Conservation (phyloP, 495 filamentous ascomycete species). For the Penicillium tannophilum region DNA sequence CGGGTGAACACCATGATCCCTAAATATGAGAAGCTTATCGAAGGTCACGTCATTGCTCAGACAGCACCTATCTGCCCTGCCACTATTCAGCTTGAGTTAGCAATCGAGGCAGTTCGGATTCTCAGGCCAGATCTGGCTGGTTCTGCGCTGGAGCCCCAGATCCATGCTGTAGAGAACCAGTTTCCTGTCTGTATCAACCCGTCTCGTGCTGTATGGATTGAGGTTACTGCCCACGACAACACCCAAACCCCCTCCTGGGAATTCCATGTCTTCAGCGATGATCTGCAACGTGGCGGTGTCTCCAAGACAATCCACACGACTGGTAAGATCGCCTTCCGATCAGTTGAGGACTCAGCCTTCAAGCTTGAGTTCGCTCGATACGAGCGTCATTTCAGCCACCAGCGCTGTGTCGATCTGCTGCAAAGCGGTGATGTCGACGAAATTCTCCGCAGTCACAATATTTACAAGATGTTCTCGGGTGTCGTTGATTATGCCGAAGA, state of each 20-base stretch:
- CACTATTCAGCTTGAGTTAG: slow-evolving; percentile 46
- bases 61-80: slow-evolving; percentile 52
- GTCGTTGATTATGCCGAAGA: slow-evolving; percentile 51
- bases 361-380: slow-evolving; percentile 40
- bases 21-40: background rate
- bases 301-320: background rate
- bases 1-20: background rate
- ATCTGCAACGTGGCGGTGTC: background rate
- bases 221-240: background rate
- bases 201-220: slow-evolving; percentile 31
- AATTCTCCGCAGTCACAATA: slow-evolving; percentile 49
- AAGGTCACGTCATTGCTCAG: slow-evolving; percentile 46
- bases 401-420: slow-evolving; percentile 42
- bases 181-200: background rate
- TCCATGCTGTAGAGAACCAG: background rate
- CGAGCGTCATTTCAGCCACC: slow-evolving; percentile 42
- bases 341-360: background rate
- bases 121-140: slow-evolving; percentile 16
- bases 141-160: background rate
- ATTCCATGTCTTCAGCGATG: background rate
- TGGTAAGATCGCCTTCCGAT: background rate
- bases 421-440: slow-evolving; percentile 44
- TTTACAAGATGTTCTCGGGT: slow-evolving; percentile 49
- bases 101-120: slow-evolving; percentile 46
- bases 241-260: background rate